Base-by-base conservation (phyloP, 2,329 filamentous ascomycete species). In the Pseudonectria foliicola region DNA sequence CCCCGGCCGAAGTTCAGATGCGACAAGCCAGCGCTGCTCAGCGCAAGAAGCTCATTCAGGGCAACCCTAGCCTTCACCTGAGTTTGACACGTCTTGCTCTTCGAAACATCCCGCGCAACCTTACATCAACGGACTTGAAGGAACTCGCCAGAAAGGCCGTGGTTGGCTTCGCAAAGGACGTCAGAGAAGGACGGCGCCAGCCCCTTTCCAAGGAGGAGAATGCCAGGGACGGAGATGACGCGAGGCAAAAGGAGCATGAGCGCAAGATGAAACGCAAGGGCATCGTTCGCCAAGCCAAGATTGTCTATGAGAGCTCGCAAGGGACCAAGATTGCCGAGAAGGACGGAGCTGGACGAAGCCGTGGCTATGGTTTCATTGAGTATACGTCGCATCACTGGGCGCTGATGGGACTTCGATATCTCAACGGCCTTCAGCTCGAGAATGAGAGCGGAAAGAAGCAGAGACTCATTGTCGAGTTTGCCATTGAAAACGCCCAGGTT, bases 331-430 rank as follows among this genome's bases (percentile, higher is more conserved):
- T 95, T 11, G 63, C 73, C 7, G 88, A 94, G 62, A 71, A 75
- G 28, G 78, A 70, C 33, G 87, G 85, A 7, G 87, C 80, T 6
- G 89, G 89, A 30, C 77, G 85, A 56, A 92, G 85, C 57, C 77
- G 90, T 57, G 92, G 92, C 5, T 98, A 98, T 58, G 92, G 93
- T 10, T 98, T 98, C 67, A 84, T 98, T 48, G 92, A 98, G 64
- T 98, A 95, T 63, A 84, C 80, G 45, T 92, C 85, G 21, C 92
- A 98, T 56, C 82, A 92, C 32, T 90, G 83, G 70, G 92, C 92
- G 11, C 71, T 98, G 26, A 96, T 96, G 86, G 92, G 87, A 15
- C 68, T 98, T 43, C 75, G 92, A 30, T 96, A 87, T 80, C 71
- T 98, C 38, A 98, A 98, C 57, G 89, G 90, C 2, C 81, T 75